A percentile compares a stretch with the other conserved stretches of the same genome.
These are phyloP conservation scores for Hypoxylon sp. DNA, from an alignment of 2,329 filamentous ascomycete genomes.

Conservation along the genomic window DNA sequence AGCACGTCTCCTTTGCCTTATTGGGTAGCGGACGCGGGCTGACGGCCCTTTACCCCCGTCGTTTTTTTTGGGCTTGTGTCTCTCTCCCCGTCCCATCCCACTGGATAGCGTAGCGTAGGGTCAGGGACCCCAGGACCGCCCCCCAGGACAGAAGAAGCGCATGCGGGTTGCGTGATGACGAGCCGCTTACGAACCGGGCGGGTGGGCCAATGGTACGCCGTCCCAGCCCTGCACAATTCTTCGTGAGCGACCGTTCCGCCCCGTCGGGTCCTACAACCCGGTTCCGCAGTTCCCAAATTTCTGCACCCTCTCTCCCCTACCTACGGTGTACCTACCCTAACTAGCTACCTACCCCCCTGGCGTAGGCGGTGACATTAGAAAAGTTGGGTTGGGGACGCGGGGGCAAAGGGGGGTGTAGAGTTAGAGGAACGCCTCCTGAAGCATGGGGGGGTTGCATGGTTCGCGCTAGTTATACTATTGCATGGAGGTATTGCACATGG, in stretches of 20 bases:
- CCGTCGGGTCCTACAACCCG: slow-evolving; percentile 42
- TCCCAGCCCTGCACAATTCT: slow-evolving; percentile 31
- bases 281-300: slow-evolving; percentile 28
- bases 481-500: slow-evolving; percentile 22
- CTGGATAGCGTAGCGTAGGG: slow-evolving; percentile 31
- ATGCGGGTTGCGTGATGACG: slow-evolving; percentile 43
- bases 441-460: slow-evolving; percentile 17
- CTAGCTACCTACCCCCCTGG: slow-evolving; percentile 11
- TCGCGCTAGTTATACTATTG: slow-evolving; percentile 22
- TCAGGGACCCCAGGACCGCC: slow-evolving; percentile 8
- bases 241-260: slow-evolving; percentile 35
- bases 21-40: slow-evolving; percentile 40
- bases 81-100: slow-evolving; percentile 32
- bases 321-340: background rate
- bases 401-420: slow-evolving; percentile 15
- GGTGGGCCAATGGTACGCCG: slow-evolving; percentile 29
- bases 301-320: background rate
- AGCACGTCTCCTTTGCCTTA: slow-evolving; percentile 30
- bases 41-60: slow-evolving; percentile 31
- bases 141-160: slow-evolving; percentile 6
- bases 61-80: slow-evolving; percentile 20
- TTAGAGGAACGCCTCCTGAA: slow-evolving; percentile 14
- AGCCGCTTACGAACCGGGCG: slow-evolving; percentile 38
- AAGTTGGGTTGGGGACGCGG: slow-evolving; percentile 26
- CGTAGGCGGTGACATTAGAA: slow-evolving; percentile 26